Percentiles rank a stretch among this genome's conserved stretches.
These are phyloP conservation scores for Neurospora sp. DNA, from an alignment of 495 filamentous ascomycete genomes.

Conservation along the genomic window DNA sequence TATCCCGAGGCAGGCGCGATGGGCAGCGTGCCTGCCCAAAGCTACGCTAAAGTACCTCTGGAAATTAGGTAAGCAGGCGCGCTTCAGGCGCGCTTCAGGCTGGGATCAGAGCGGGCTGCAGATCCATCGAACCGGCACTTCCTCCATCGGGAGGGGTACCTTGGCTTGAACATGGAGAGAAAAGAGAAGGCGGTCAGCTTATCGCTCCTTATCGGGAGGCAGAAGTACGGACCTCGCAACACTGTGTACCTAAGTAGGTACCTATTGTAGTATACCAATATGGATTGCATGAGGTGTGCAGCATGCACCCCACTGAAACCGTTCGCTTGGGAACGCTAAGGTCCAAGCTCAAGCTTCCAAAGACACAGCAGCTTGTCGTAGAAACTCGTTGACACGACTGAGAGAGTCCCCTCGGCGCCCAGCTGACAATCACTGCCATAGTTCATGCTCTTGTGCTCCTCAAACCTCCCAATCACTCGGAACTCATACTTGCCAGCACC, in stretches of 20 bases:
- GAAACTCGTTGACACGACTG: constrained; percentile 75
- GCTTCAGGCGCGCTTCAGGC: not conserved
- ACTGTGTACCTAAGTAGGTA: not conserved
- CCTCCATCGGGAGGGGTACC: not conserved
- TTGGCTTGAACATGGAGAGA: not conserved
- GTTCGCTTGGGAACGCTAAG: not conserved
- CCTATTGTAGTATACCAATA: not conserved
- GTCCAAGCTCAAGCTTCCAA: constrained; percentile 46
- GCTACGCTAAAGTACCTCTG: not conserved
- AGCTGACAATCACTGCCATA: constrained; percentile 75
- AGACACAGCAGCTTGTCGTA: constrained; percentile 74
- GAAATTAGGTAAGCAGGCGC: not conserved
- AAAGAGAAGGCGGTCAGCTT: not conserved
- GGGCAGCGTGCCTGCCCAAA: not conserved
- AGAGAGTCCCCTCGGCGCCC: constrained; percentile 16
- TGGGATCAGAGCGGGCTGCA: not conserved
- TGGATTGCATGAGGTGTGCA: not conserved
- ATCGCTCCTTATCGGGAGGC: not conserved
- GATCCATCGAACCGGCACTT: not conserved
- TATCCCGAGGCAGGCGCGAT: not conserved
- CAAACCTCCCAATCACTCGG: constrained; percentile 60
- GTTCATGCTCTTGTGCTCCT: constrained; percentile 90
- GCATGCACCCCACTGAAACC: not conserved
- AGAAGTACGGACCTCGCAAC: not conserved
- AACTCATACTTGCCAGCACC: constrained; percentile 45